Percentiles rank a stretch among this genome's conserved stretches.
Conservation (phyloP, 257 asterid genomes). For the Asclepias syriaca region DNA sequence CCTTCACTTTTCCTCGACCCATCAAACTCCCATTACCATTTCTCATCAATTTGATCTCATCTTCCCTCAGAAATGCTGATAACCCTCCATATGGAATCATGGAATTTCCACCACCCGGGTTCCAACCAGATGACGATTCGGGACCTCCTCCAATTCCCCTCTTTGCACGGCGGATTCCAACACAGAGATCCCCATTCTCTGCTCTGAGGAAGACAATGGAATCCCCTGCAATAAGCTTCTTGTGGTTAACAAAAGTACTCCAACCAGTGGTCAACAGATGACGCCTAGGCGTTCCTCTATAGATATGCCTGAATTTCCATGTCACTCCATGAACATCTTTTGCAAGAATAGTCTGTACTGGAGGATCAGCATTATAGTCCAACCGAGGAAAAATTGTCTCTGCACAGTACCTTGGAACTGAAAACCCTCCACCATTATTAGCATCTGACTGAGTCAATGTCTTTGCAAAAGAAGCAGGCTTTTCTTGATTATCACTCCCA, state of each 20-base stretch:
- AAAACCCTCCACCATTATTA: slow-evolving; percentile 90
- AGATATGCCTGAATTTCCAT: slow-evolving; percentile 92
- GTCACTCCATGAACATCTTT: slow-evolving; percentile 92
- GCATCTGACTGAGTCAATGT: slow-evolving; percentile 88
- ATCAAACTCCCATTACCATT: slow-evolving; percentile 25
- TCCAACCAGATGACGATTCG: slow-evolving; percentile 61
- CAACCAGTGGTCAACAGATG: slow-evolving; percentile 94
- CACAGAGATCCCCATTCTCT: slow-evolving; percentile 76
- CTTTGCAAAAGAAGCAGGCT: slow-evolving; percentile 78
- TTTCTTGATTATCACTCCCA: slow-evolving; percentile 44
- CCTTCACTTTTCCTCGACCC: slow-evolving; percentile 49
- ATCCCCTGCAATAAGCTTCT: slow-evolving; percentile 92
- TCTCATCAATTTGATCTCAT: slow-evolving; percentile 36
- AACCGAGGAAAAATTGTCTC: slow-evolving; percentile 80
- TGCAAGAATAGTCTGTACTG: slow-evolving; percentile 74
- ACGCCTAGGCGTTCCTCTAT: slow-evolving; percentile 90
- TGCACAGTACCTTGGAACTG: slow-evolving; percentile 92
- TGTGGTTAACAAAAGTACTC: slow-evolving; percentile 91
- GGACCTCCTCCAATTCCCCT: slow-evolving; percentile 66
- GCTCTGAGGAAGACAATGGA: slow-evolving; percentile 84
- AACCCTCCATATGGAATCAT: slow-evolving; percentile 54
- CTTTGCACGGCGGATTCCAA: slow-evolving; percentile 81
- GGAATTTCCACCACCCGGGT: slow-evolving; percentile 42
- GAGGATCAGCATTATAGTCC: slow-evolving; percentile 77
- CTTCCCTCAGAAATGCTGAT: slow-evolving; percentile 60